phyloP scores from a whole-genome alignment of 2,329 filamentous ascomycete species.

The Calonectria hongkongensis region DNA sequence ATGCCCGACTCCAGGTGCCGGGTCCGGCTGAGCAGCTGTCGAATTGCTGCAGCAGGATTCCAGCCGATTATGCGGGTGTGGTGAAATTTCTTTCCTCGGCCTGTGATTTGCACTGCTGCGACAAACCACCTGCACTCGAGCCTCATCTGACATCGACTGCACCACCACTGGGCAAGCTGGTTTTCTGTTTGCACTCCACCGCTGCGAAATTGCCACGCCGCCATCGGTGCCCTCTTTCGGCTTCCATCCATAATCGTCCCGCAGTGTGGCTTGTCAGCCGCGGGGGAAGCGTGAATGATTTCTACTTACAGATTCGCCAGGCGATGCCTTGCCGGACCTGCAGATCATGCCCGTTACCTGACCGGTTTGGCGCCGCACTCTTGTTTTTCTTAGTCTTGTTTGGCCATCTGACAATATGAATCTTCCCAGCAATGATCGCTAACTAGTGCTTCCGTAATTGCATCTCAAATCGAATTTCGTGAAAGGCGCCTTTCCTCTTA shows the following conservation, averaged over 20 bases:
- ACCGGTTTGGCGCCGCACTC: conserved; percentile 31
- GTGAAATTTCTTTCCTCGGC: conserved; percentile 28
- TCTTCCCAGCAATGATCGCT: conserved; percentile 21
- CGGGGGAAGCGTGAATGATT: conserved; percentile 18
- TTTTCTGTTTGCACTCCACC: conserved; percentile 12
- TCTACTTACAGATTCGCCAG: conserved; percentile 20
- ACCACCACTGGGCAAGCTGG: neutral
- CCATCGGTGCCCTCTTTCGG: conserved; percentile 14
- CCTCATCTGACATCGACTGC: conserved; percentile 16
- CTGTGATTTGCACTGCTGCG: conserved; percentile 34
- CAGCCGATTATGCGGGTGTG: conserved; percentile 27
- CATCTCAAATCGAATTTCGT: conserved; percentile 49
- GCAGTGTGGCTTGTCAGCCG: conserved; percentile 38
- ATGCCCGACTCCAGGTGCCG: conserved; percentile 14
- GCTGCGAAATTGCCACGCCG: conserved; percentile 28
- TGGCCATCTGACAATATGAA: conserved; percentile 31
- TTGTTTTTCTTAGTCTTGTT: conserved; percentile 6
- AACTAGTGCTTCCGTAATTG: conserved; percentile 45
- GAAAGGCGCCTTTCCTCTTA: conserved; percentile 49
- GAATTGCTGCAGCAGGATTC: conserved; percentile 32
- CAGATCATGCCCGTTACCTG: conserved; percentile 38
- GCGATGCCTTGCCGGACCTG: conserved; percentile 32
- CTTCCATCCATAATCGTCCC: conserved; percentile 30
- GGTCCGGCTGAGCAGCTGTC: conserved; percentile 29
- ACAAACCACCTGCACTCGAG: conserved; percentile 7